Evolutionary conservation across 2,329 filamentous ascomycete species (phyloP).

Genomic region (Cryphonectria japonica): DNA sequence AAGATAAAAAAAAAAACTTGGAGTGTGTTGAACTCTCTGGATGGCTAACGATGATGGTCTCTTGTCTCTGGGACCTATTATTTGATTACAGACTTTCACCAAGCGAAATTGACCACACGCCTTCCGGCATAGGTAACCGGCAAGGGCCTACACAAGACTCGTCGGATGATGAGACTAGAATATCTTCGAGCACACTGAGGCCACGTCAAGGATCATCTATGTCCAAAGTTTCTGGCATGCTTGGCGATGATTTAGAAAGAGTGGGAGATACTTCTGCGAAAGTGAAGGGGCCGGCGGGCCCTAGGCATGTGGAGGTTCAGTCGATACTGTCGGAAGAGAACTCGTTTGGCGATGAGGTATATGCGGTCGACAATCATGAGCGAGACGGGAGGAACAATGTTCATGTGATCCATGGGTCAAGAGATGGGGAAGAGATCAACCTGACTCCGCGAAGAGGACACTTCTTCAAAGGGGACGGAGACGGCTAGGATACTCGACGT

Average conservation of each 20-base stretch:
- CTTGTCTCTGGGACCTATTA: neutral
- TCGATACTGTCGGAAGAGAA: neutral
- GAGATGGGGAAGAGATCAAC: neutral
- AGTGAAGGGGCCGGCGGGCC: neutral
- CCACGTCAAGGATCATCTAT: neutral
- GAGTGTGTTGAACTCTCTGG: neutral
- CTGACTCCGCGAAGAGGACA: constrained; percentile 4
- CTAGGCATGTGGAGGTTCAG: neutral
- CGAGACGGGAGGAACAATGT: neutral
- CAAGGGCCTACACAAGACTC: neutral
- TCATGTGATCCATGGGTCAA: neutral
- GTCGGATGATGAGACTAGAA: neutral
- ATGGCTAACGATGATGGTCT: neutral
- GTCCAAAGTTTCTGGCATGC: neutral
- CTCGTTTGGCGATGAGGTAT: neutral
- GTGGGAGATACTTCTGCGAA: neutral
- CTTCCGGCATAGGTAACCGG: neutral
- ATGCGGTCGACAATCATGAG: neutral
- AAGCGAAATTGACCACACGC: neutral
- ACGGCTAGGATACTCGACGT: neutral
- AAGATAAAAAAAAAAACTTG: neutral
- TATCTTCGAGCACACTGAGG: neutral
- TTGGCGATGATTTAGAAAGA: neutral
- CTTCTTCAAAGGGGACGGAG: neutral
- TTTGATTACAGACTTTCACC: neutral